These are phyloP conservation scores for Corymbia citriodora DNA, from an alignment of 441 rosid genomes.

Conservation along the genomic window DNA sequence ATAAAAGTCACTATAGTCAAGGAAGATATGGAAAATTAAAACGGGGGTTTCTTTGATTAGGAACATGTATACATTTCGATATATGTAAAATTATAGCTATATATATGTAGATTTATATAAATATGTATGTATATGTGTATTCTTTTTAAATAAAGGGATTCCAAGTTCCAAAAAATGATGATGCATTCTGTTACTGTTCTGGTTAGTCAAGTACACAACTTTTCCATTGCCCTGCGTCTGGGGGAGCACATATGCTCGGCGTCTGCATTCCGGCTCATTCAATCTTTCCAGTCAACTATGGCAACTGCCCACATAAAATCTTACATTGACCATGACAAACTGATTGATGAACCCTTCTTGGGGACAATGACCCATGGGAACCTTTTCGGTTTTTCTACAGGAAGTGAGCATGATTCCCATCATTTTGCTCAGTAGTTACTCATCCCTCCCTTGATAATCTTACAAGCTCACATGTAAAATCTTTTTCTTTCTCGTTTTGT, in stretches of 20 bases:
- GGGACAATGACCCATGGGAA: not conserved
- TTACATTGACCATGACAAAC: not conserved
- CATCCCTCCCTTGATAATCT: not conserved
- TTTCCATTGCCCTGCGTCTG: not conserved
- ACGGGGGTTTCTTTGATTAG: not conserved
- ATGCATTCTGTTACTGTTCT: not conserved
- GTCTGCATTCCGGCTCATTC: not conserved
- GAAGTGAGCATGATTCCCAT: not conserved
- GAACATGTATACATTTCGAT: not conserved
- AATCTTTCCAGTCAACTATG: not conserved
- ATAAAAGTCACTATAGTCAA: not conserved
- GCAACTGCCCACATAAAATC: not conserved
- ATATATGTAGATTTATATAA: not conserved
- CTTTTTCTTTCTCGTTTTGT: not conserved
- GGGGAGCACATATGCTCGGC: not conserved
- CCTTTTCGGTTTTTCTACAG: not conserved
- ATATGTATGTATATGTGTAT: not conserved
- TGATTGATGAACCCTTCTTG: not conserved
- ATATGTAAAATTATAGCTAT: not conserved
- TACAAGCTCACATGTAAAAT: not conserved
- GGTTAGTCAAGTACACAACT: not conserved
- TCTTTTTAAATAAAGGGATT: not conserved
- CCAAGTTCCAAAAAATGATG: not conserved
- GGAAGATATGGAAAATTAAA: not conserved
- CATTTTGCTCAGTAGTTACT: not conserved